Percentiles rank a stretch among this genome's conserved stretches.
phyloP scores from a whole-genome alignment of 1,139 yeast genomes.

The Yamadazyma triangularis region DNA sequence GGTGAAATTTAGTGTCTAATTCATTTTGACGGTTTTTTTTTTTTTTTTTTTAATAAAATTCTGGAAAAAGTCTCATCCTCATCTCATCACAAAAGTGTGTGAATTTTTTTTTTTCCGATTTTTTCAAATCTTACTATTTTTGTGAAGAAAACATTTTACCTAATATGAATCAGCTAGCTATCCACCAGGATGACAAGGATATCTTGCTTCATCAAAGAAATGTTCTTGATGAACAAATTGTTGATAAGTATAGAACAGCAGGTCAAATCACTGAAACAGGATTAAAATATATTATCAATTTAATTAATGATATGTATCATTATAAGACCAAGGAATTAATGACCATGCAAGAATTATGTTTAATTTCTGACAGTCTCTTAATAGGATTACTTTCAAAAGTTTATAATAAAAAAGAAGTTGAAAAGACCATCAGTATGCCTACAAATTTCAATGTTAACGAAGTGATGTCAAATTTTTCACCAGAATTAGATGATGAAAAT shows the following conservation, averaged over 20 bases:
- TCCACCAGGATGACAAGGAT: slow-evolving; percentile 69
- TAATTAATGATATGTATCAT: slow-evolving; percentile 72
- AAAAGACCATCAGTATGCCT: slow-evolving; percentile 91
- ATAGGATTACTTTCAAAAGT: slow-evolving; percentile 49
- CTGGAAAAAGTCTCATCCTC: neutral
- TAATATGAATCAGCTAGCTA: slow-evolving; percentile 47
- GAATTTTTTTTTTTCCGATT: slow-evolving; percentile 2
- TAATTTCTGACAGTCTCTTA: slow-evolving; percentile 74
- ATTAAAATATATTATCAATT: slow-evolving; percentile 56
- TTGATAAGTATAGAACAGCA: slow-evolving; percentile 83
- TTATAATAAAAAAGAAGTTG: slow-evolving; percentile 46
- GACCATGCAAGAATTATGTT: slow-evolving; percentile 72
- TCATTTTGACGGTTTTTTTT: too few species aligned
- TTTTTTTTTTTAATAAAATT: too few species aligned
- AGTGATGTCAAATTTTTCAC: slow-evolving; percentile 74
- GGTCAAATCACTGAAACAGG: slow-evolving; percentile 93
- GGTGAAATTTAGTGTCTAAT: too few species aligned
- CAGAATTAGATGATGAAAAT: slow-evolving; percentile 70
- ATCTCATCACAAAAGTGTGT: neutral
- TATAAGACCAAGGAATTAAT: slow-evolving; percentile 41
- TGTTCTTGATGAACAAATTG: slow-evolving; percentile 52
- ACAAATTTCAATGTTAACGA: slow-evolving; percentile 83
- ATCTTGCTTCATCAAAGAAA: slow-evolving; percentile 72
- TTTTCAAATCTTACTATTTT: neutral
- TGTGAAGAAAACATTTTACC: slow-evolving; percentile 1